A percentile compares a stretch with the other conserved stretches of the same genome.
Conservation (phyloP, 352 stramenopile genomes). For the Sclerospora graminicola region DNA sequence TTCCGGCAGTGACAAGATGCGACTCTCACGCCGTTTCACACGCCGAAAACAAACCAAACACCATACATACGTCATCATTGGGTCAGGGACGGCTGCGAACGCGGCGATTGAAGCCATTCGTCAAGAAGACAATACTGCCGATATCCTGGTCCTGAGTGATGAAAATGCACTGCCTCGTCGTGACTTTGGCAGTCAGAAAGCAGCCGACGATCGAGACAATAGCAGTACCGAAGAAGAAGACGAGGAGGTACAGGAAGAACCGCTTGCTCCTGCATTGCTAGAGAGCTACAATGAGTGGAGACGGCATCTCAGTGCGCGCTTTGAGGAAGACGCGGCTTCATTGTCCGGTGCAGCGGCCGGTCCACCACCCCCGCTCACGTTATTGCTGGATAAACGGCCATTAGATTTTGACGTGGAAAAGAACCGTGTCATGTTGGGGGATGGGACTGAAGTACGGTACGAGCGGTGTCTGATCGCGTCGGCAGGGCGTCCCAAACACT, state of each 20-base stretch:
- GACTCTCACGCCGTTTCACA: constrained; percentile 40
- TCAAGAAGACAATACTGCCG: constrained; percentile 54
- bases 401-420: constrained; percentile 83
- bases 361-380: constrained; percentile 35
- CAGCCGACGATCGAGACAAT: not conserved
- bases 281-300: constrained; percentile 88
- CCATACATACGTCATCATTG: constrained; percentile 86
- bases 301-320: constrained; percentile 65
- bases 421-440: constrained; percentile 68
- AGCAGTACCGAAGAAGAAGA: constrained; percentile 5
- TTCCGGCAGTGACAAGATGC: constrained; percentile 18
- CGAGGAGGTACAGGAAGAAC: constrained; percentile 6
- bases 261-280: constrained; percentile 46
- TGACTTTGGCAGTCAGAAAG: constrained; percentile 21
- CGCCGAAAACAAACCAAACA: constrained; percentile 61
- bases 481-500: constrained; percentile 66
- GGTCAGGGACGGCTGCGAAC: constrained; percentile 81
- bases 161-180: constrained; percentile 53
- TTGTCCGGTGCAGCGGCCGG: too few relatives aligned
- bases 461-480: constrained; percentile 84
- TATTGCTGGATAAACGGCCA: constrained; percentile 65
- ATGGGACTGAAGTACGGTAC: constrained; percentile 75
- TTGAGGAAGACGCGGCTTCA: constrained; percentile 58
- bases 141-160: constrained; percentile 87
- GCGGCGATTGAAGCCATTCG: constrained; percentile 88